phyloP scores from a whole-genome alignment of 495 filamentous ascomycete species.

The Hyaloscypha bicolor region DNA sequence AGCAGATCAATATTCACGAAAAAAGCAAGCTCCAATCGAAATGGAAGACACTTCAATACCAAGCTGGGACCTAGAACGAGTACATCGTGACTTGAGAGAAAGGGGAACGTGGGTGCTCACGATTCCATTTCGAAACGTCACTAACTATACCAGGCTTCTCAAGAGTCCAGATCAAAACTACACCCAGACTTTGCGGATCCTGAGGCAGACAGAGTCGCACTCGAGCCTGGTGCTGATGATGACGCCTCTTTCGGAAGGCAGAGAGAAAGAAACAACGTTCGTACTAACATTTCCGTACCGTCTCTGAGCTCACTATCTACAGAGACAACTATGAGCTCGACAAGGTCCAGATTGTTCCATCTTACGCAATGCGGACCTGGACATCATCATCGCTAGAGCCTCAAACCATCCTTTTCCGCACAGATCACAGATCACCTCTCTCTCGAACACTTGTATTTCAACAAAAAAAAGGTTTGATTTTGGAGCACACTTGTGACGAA shows the following conservation, averaged over 20 bases:
- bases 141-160: too few species aligned
- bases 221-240: constrained; percentile 8
- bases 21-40: too few species aligned
- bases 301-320: neutral
- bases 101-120: too few species aligned
- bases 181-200: too few species aligned
- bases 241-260: neutral
- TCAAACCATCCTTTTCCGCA: constrained; percentile 17
- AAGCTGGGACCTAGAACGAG: too few species aligned
- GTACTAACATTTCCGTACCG: neutral
- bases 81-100: too few species aligned
- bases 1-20: too few species aligned
- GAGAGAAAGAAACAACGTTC: constrained; percentile 19
- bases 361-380: constrained; percentile 13
- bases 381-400: constrained; percentile 1
- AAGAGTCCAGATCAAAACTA: too few species aligned
- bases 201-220: constrained; percentile 9
- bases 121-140: too few species aligned
- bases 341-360: constrained; percentile 11
- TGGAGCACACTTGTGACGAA: neutral
- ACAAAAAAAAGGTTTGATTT: constrained; percentile 4
- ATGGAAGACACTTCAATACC: too few species aligned
- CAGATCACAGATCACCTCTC: constrained; percentile 9
- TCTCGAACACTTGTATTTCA: constrained; percentile 15
- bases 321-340: constrained; percentile 16